Evolutionary conservation across 768 basidiomycete genomes (phyloP), one percentile per base, ranked within the genome.

Genomic region (Tylopilus felleus): DNA sequence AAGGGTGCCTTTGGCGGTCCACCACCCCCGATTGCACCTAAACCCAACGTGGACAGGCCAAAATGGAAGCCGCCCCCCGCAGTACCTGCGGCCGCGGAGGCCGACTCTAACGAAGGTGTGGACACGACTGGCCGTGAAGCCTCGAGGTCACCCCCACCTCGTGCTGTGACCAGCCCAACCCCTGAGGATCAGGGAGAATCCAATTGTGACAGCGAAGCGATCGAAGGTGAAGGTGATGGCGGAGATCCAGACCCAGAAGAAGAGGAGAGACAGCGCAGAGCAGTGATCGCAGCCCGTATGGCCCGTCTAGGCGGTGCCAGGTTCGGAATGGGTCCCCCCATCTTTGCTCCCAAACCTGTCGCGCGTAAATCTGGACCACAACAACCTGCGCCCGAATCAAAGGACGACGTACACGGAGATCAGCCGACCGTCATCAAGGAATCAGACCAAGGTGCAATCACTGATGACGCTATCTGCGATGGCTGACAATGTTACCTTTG

Each of bases 211-310:
- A 69, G 61, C 16, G 71, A 71, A 50, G 16, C 50, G 25, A 59
- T 52, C 13, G 62, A 68, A 52, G 47, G 56, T 14, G 61, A 65
- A 21, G 61, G 48, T 23, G 62, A 56, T 49, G 48, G 60, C 35
- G 67, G 56, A 1, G 72, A 72, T 46, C 58, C 59, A 23, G 84
- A 84, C 62, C 78, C 80, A 1, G 84, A 86, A 63, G 72, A 74
- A 21, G 86, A 88, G 59, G 88, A 90, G 61, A 76, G 86, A 50
- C 86, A 90, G 64, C 81, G 88, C 43, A 82, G 94, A 40, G 89
- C 92, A 5, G 86, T 90, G 12, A 86, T 98, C 64, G 92, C 93
- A 29, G 93, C 93, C 22, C 80, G 93, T 43, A 93, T 98, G 92
- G 93, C 93, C 39, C 86, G 88, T 55, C 78, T 98, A 17, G 95